Evolutionary conservation across 345 rosid genomes (phyloP).

Genomic region (Combretum micranthum): DNA sequence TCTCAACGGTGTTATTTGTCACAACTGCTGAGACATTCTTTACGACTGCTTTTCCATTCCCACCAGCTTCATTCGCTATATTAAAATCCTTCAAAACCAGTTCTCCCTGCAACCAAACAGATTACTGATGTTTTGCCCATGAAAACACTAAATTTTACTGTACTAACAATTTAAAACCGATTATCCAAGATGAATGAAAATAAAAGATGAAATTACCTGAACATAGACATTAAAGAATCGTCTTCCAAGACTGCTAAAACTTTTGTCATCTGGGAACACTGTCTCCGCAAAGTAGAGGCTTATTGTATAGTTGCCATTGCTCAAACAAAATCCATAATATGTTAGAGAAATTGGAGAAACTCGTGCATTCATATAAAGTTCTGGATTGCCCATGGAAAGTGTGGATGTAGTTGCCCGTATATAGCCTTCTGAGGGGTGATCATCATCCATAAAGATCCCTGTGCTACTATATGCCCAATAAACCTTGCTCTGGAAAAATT

Average conservation of each 20-base stretch:
- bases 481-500: not conserved
- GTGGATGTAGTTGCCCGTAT: constrained; percentile 5
- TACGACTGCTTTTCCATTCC: constrained; percentile 8
- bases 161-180: not conserved
- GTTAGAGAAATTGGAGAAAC: constrained; percentile 28
- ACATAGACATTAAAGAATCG: constrained; percentile 22
- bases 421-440: not conserved
- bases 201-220: constrained; percentile 14
- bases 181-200: not conserved
- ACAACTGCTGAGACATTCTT: not conserved
- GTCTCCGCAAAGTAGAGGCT: constrained; percentile 27
- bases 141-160: not conserved
- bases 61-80: constrained; percentile 13
- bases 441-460: constrained; percentile 36
- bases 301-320: constrained; percentile 16
- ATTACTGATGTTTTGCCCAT: not conserved
- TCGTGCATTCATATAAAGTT: constrained; percentile 32
- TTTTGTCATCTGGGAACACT: constrained; percentile 12
- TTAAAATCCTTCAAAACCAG: constrained; percentile 18
- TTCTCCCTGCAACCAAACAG: constrained; percentile 6
- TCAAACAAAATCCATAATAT: constrained; percentile 17
- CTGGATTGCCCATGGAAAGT: constrained; percentile 12
- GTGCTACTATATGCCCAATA: constrained; percentile 49
- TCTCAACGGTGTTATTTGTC: constrained; percentile 11
- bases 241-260: constrained; percentile 16